These are phyloP conservation scores for Ceratobasidium sp. DNA, from an alignment of 1,284 basidiomycete species.

Conservation along the genomic window DNA sequence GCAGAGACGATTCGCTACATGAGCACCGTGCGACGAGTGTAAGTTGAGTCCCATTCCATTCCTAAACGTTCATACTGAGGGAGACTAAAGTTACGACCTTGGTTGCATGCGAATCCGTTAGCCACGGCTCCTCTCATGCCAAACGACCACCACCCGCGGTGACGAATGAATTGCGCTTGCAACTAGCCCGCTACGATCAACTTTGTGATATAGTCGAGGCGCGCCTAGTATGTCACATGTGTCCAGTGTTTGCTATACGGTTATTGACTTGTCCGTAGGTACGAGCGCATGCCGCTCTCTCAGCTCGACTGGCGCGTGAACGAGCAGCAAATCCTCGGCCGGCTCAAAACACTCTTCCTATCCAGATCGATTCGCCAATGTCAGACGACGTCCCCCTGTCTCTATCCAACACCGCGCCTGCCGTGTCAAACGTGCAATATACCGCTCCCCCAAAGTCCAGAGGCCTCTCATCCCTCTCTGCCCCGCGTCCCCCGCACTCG, in stretches of 20 bases:
- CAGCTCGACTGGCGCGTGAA: conserved; percentile 74
- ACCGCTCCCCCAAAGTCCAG: conserved; percentile 57
- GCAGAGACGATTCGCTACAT: conserved; percentile 41
- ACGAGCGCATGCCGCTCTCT: conserved; percentile 75
- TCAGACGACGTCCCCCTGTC: conserved; percentile 74
- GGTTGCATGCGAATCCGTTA: conserved; percentile 8
- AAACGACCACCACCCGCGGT: conserved; percentile 74
- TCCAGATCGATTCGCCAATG: conserved; percentile 53
- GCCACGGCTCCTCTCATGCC: conserved; percentile 57
- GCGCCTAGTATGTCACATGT: conserved; percentile 66
- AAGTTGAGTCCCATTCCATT: not conserved
- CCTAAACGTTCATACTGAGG: conserved; percentile 59
- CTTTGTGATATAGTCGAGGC: conserved; percentile 80
- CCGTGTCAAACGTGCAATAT: conserved; percentile 70
- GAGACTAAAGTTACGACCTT: conserved; percentile 59
- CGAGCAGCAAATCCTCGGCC: conserved; percentile 58
- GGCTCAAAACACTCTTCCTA: conserved; percentile 35
- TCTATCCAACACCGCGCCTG: conserved; percentile 78
- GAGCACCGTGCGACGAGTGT: conserved; percentile 33
- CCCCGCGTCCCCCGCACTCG: conserved; percentile 46
- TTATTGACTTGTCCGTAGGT: conserved; percentile 60
- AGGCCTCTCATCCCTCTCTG: conserved; percentile 45
- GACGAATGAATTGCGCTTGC: conserved; percentile 72
- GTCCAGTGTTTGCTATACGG: not conserved
- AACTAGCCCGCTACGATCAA: conserved; percentile 81